These are phyloP conservation scores for Fragilaria crotonensis DNA, from an alignment of 108 stramenopile genomes.

Conservation along the genomic window DNA sequence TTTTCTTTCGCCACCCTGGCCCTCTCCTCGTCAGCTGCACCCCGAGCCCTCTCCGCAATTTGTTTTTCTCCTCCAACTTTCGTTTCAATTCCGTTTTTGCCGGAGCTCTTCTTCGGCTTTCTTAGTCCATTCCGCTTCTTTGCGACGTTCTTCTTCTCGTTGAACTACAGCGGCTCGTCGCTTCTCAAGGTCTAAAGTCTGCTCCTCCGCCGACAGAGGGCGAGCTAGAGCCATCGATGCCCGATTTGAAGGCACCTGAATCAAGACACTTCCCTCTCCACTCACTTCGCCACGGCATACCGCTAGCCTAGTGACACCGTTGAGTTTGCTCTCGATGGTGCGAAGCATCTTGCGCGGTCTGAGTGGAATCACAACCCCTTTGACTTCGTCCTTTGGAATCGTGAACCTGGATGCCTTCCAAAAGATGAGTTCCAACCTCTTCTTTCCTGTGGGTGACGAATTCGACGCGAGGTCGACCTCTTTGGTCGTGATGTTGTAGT, in stretches of 20 bases:
- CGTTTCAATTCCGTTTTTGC: constrained; percentile 3
- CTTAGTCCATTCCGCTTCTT: constrained; percentile 19
- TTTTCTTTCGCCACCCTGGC: constrained; percentile 9
- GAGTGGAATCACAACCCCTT: constrained; percentile 48
- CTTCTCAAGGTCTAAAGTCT: constrained; percentile 5
- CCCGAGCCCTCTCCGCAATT: constrained; percentile 14
- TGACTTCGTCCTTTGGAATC: constrained; percentile 69
- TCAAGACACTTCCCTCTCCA: constrained; percentile 54
- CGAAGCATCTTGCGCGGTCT: constrained; percentile 75
- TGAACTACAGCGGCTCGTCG: constrained; percentile 1
- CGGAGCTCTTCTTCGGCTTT: constrained; percentile 17
- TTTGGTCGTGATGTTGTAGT: constrained; percentile 73
- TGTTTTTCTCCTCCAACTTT: constrained; percentile 17
- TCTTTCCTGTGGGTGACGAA: background rate
- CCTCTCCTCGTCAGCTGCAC: constrained; percentile 7
- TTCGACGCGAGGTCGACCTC: constrained; percentile 21
- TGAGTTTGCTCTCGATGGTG: constrained; percentile 77
- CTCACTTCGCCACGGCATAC: constrained; percentile 81
- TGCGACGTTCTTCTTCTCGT: constrained; percentile 16
- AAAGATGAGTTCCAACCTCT: constrained; percentile 32
- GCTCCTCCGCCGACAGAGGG: constrained; percentile 7
- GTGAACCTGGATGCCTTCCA: constrained; percentile 68
- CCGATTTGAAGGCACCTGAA: background rate
- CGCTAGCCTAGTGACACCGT: constrained; percentile 67
- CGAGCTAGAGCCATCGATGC: background rate